Conservation (phyloP, 2,329 filamentous ascomycete genomes). For the Aspergillus novoparasiticus region DNA sequence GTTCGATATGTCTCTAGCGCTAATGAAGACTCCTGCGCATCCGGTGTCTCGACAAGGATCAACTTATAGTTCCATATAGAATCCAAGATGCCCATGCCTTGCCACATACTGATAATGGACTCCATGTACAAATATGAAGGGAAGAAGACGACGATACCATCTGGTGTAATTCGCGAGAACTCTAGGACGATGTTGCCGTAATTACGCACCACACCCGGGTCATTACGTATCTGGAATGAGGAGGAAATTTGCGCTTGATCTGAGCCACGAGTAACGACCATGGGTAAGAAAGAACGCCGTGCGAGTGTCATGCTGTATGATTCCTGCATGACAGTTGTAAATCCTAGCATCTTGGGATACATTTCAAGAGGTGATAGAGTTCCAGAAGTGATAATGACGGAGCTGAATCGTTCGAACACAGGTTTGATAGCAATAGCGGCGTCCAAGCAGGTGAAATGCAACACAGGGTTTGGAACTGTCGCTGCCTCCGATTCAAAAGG, state of each 20-base stretch:
- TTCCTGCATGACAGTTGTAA: conserved; percentile 88
- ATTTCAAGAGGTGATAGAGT: conserved; percentile 97
- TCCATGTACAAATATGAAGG: conserved; percentile 99
- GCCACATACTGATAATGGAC: conserved; percentile 98
- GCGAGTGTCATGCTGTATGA: conserved; percentile 97
- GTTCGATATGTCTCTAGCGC: conserved; percentile 96
- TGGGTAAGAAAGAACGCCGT: conserved; percentile 89
- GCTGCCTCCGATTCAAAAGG: conserved; percentile 95
- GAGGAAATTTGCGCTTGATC: conserved; percentile 93
- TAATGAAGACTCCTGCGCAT: conserved; percentile 93
- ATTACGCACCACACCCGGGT: conserved; percentile 94
- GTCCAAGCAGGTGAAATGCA: conserved; percentile 95
- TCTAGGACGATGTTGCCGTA: conserved; percentile 93
- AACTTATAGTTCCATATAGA: conserved; percentile 99
- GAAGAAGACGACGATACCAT: conserved; percentile 99
- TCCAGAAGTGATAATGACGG: conserved; percentile 96
- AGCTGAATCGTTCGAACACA: conserved; percentile 95
- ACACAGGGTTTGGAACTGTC: conserved; percentile 92
- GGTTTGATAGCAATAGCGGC: conserved; percentile 97
- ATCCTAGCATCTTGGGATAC: conserved; percentile 98
- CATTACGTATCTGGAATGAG: conserved; percentile 91
- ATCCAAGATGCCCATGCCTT: conserved; percentile 96
- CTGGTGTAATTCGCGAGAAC: conserved; percentile 92
- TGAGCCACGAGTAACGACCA: conserved; percentile 94
- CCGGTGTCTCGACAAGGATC: conserved; percentile 95